These are phyloP conservation scores for Yamadazyma sp. DNA, from an alignment of 1,139 yeast species.

Conservation along the genomic window DNA sequence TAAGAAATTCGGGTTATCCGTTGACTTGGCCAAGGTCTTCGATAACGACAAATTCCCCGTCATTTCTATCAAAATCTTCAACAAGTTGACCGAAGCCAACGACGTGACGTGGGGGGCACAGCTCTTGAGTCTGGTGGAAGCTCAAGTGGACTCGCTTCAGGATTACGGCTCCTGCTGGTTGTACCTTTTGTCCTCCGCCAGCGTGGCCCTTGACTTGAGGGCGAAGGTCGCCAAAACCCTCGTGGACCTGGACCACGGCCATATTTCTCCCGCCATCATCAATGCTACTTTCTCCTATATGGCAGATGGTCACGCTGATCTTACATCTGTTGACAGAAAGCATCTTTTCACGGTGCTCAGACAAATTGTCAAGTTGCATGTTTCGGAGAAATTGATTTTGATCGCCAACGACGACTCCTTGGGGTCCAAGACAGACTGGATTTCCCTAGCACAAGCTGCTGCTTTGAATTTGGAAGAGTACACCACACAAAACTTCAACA, in stretches of 20 bases:
- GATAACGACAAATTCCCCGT: constrained; percentile 44
- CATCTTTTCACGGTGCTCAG: constrained; percentile 44
- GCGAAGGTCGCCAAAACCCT: constrained; percentile 30
- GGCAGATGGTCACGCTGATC: constrained; percentile 5
- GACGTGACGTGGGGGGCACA: constrained; percentile 56
- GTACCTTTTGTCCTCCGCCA: constrained; percentile 38
- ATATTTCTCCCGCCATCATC: constrained; percentile 6
- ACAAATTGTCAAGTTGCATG: constrained; percentile 31
- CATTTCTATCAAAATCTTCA: constrained; percentile 47
- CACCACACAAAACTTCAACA: constrained; percentile 39
- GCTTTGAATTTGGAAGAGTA: constrained; percentile 65
- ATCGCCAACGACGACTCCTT: constrained; percentile 52
- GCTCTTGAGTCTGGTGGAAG: constrained; percentile 30
- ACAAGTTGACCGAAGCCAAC: constrained; percentile 43
- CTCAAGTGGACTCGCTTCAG: constrained; percentile 12
- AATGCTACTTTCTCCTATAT: constrained; percentile 8
- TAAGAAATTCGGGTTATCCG: constrained; percentile 9
- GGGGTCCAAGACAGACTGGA: constrained; percentile 67
- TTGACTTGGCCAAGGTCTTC: constrained; percentile 21
- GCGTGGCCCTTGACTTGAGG: constrained; percentile 34
- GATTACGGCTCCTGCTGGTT: constrained; percentile 42
- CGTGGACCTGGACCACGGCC: neutral
- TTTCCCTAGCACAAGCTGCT: constrained; percentile 63
- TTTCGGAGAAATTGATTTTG: constrained; percentile 45
- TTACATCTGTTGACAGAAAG: constrained; percentile 18